Evolutionary conservation across 352 stramenopile species (phyloP).

Genomic region (Globisporangium orthogonon): DNA sequence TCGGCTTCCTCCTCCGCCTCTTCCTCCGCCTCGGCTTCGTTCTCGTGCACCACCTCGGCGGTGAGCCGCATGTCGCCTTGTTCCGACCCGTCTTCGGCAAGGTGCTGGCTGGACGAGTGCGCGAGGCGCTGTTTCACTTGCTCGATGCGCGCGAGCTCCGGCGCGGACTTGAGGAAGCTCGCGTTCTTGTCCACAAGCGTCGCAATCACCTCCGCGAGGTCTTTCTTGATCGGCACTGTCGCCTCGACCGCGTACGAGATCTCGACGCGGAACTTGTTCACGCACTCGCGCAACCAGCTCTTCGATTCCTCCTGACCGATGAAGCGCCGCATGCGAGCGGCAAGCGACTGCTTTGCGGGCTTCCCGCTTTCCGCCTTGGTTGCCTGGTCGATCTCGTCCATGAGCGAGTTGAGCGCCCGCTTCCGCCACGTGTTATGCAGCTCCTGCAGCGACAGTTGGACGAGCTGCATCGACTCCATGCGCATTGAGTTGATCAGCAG

Average conservation of each 20-base stretch:
- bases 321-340: slow-evolving; percentile 57
- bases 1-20: slow-evolving; percentile 87
- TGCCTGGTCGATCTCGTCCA: slow-evolving; percentile 50
- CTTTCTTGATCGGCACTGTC: slow-evolving; percentile 57
- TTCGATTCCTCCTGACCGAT: slow-evolving; percentile 32
- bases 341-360: slow-evolving; percentile 23
- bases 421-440: slow-evolving; percentile 98
- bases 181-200: slow-evolving; percentile 49
- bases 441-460: slow-evolving; percentile 96
- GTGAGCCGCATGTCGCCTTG: slow-evolving; percentile 74
- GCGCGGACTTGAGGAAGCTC: slow-evolving; percentile 47
- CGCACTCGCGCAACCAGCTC: slow-evolving; percentile 57
- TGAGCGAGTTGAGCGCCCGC: slow-evolving; percentile 88
- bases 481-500: slow-evolving; percentile 99
- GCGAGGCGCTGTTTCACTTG: slow-evolving; percentile 57
- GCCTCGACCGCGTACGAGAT: slow-evolving; percentile 75
- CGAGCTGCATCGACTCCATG: slow-evolving; percentile 98
- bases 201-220: slow-evolving; percentile 60
- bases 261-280: slow-evolving; percentile 70
- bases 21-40: slow-evolving; percentile 85
- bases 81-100: slow-evolving; percentile 42
- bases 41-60: slow-evolving; percentile 87
- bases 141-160: slow-evolving; percentile 44
- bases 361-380: slow-evolving; percentile 3
- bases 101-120: slow-evolving; percentile 38